phyloP scores from a whole-genome alignment of 129 eudicot genomes.

The Apium graveolens region DNA sequence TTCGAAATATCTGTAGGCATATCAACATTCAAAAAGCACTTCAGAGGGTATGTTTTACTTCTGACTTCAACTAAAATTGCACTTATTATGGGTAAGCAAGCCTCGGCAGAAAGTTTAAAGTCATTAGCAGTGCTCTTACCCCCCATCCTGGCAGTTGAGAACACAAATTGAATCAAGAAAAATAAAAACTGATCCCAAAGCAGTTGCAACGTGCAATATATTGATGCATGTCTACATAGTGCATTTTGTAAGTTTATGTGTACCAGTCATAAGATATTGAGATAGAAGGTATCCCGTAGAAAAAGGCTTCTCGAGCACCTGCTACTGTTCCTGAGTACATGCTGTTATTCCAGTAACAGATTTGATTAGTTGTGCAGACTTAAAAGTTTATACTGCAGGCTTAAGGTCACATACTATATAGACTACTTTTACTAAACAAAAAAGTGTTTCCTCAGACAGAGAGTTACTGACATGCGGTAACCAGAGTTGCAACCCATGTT shows the following conservation, averaged over 20 bases:
- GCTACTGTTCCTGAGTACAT: conserved; percentile 94
- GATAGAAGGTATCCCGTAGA: conserved; percentile 67
- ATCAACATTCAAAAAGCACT: conserved; percentile 68
- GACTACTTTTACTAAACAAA: background rate
- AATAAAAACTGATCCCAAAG: background rate
- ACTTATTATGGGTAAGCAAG: conserved; percentile 76
- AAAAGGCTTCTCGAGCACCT: conserved; percentile 97
- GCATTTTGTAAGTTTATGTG: conserved; percentile 10
- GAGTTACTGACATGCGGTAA: conserved; percentile 59
- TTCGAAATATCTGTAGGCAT: conserved; percentile 63
- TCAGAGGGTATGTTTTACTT: conserved; percentile 43
- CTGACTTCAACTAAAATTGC: conserved; percentile 52
- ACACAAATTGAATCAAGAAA: conserved; percentile 6
- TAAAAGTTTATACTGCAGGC: background rate
- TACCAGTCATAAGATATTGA: conserved; percentile 90
- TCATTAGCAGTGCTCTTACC: conserved; percentile 54
- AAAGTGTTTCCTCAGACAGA: background rate
- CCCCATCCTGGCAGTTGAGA: conserved; percentile 40
- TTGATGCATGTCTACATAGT: background rate
- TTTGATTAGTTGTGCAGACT: conserved; percentile 6
- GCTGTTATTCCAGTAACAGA: conserved; percentile 31
- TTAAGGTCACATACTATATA: background rate
- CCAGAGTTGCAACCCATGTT: conserved; percentile 95
- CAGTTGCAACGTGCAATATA: background rate
- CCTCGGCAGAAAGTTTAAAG: conserved; percentile 77